phyloP scores from a whole-genome alignment of 805 yeast genomes.

The Suhomyces sp. region DNA sequence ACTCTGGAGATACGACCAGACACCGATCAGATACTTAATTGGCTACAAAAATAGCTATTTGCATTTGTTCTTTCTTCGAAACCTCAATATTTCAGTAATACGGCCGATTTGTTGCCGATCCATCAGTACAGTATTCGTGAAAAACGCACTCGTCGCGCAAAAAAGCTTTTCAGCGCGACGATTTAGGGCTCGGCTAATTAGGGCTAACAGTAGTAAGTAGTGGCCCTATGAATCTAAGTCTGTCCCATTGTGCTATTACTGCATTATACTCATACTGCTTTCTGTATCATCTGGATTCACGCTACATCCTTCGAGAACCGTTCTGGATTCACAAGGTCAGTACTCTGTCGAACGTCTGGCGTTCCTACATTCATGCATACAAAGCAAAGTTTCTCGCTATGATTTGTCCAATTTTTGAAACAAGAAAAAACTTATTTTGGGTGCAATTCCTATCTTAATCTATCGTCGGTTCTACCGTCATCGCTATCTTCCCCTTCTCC shows the following conservation, averaged over 20 bases:
- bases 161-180: not conserved
- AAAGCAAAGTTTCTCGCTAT: not conserved
- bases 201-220: not conserved
- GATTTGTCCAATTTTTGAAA: not conserved
- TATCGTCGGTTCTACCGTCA: slow-evolving; percentile 11
- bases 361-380: not conserved
- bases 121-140: not conserved
- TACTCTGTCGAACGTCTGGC: not conserved
- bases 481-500: slow-evolving; percentile 26
- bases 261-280: not conserved
- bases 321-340: not conserved
- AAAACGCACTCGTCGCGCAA: not conserved
- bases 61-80: not conserved
- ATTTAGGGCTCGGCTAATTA: not conserved
- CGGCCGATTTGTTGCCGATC: not conserved
- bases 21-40: not conserved
- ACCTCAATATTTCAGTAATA: not conserved
- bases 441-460: slow-evolving; percentile 3
- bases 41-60: not conserved
- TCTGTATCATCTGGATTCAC: not conserved
- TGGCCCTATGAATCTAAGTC: not conserved
- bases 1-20: not conserved
- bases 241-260: not conserved
- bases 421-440: not conserved
- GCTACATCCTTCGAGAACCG: not conserved